phyloP scores from a whole-genome alignment of 1,284 basidiomycete species.

The Trichosporon sp. region DNA sequence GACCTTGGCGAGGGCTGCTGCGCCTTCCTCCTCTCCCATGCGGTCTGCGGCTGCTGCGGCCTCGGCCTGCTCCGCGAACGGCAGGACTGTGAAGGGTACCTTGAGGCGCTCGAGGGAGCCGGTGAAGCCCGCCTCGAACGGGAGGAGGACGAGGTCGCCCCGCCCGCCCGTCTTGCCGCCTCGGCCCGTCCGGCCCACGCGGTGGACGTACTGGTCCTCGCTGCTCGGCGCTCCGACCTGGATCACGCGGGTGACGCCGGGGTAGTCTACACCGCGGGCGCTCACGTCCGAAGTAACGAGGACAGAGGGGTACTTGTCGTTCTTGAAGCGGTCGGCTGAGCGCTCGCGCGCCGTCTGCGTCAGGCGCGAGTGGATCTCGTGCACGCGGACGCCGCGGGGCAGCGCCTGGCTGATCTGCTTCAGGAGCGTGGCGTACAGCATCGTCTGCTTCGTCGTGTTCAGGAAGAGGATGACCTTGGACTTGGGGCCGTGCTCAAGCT shows the following conservation, averaged over 20 bases:
- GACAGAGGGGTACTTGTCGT: constrained; percentile 58
- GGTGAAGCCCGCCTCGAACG: constrained; percentile 75
- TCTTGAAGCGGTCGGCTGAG: constrained; percentile 65
- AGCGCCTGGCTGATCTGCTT: constrained; percentile 55
- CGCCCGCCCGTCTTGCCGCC: constrained; percentile 62
- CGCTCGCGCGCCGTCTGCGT: constrained; percentile 61
- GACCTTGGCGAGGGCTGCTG: constrained; percentile 33
- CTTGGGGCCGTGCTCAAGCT: constrained; percentile 63
- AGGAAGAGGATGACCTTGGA: constrained; percentile 86
- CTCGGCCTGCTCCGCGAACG: constrained; percentile 52
- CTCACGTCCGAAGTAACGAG: constrained; percentile 86
- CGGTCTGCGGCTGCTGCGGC: constrained; percentile 56
- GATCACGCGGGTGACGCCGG: constrained; percentile 84
- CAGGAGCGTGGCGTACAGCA: constrained; percentile 65
- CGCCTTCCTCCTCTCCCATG: constrained; percentile 17
- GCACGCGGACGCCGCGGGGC: constrained; percentile 55
- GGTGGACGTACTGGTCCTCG: constrained; percentile 79
- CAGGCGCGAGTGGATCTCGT: constrained; percentile 83
- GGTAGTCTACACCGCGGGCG: constrained; percentile 85
- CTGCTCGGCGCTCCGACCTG: constrained; percentile 76
- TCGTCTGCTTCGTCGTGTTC: constrained; percentile 81
- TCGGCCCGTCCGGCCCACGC: constrained; percentile 86
- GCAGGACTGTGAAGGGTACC: constrained; percentile 65
- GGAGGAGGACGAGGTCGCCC: constrained; percentile 78
- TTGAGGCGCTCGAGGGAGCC: constrained; percentile 55